Evolutionary conservation across 2,329 filamentous ascomycete genomes (phyloP).

Genomic region (Phialophora tarda): DNA sequence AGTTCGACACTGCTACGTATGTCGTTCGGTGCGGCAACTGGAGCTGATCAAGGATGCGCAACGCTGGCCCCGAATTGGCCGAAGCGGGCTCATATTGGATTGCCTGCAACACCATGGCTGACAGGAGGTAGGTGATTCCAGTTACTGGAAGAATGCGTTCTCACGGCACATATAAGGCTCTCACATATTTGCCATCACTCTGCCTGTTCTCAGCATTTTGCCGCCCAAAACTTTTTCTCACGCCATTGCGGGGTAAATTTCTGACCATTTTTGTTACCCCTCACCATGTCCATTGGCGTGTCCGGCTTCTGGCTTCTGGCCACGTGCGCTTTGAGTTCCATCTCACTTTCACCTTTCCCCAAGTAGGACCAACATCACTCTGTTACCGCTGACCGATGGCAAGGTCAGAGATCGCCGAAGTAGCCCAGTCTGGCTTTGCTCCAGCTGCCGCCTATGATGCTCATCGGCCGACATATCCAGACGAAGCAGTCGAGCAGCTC

Average conservation of each 20-base stretch:
- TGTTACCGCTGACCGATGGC: constrained; percentile 9
- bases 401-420: constrained; percentile 19
- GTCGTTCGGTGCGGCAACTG: constrained; percentile 64
- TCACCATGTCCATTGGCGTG: not conserved
- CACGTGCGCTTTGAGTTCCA: constrained; percentile 5
- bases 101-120: constrained; percentile 60
- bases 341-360: not conserved
- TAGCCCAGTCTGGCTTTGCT: constrained; percentile 62
- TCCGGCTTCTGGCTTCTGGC: not conserved
- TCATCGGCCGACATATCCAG: constrained; percentile 70
- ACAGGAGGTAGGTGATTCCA: not conserved
- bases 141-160: not conserved
- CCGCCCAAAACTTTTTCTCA: constrained; percentile 15
- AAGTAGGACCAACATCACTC: not conserved
- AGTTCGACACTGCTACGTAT: constrained; percentile 60
- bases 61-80: constrained; percentile 35
- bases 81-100: constrained; percentile 64
- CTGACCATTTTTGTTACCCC: constrained; percentile 13
- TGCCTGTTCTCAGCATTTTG: not conserved
- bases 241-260: constrained; percentile 18
- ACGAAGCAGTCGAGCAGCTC: constrained; percentile 63
- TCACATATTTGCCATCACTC: not conserved
- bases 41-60: constrained; percentile 68
- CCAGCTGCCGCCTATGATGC: constrained; percentile 69
- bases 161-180: not conserved